Evolutionary conservation across 805 yeast species (phyloP).

Genomic region (Metschnikowia borealis): DNA sequence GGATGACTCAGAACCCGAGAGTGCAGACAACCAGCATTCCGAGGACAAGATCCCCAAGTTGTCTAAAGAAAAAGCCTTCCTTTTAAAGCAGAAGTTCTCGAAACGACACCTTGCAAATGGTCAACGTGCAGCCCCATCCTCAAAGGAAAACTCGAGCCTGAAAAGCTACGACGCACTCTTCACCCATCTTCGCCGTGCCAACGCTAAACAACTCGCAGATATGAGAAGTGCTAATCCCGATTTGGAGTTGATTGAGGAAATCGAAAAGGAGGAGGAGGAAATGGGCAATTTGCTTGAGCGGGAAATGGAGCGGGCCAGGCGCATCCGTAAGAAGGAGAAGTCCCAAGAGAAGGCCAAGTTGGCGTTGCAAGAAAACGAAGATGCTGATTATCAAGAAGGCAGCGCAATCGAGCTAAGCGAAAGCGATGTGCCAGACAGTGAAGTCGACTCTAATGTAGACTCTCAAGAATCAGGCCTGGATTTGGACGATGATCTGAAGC

Average conservation of each 20-base stretch:
- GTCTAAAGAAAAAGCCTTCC: conserved; percentile 29
- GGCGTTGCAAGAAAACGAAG: conserved; percentile 20
- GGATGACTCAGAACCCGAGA: conserved; percentile 28
- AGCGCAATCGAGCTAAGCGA: conserved; percentile 7
- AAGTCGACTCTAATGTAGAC: conserved; percentile 2
- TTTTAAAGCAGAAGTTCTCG: conserved; percentile 31
- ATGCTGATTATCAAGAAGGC: conserved; percentile 15
- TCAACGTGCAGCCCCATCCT: background rate
- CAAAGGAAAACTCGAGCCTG: conserved; percentile 3
- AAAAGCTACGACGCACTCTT: conserved; percentile 26
- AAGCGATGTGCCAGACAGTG: conserved; percentile 22
- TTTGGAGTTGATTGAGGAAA: conserved; percentile 29
- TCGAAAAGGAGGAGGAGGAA: conserved; percentile 41
- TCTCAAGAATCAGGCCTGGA: background rate
- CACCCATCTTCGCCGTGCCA: conserved; percentile 37
- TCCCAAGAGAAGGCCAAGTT: conserved; percentile 33
- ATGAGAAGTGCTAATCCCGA: conserved; percentile 20
- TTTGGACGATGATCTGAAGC: background rate
- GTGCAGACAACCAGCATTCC: conserved; percentile 1
- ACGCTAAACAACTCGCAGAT: conserved; percentile 40
- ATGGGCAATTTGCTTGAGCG: conserved; percentile 46
- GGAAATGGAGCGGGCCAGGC: conserved; percentile 47
- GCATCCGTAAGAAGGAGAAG: conserved; percentile 42
- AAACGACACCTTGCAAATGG: conserved; percentile 17
- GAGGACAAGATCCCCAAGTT: conserved; percentile 26